Evolutionary conservation across 495 filamentous ascomycete species (phyloP).

Genomic region (Aspergillus affinis): DNA sequence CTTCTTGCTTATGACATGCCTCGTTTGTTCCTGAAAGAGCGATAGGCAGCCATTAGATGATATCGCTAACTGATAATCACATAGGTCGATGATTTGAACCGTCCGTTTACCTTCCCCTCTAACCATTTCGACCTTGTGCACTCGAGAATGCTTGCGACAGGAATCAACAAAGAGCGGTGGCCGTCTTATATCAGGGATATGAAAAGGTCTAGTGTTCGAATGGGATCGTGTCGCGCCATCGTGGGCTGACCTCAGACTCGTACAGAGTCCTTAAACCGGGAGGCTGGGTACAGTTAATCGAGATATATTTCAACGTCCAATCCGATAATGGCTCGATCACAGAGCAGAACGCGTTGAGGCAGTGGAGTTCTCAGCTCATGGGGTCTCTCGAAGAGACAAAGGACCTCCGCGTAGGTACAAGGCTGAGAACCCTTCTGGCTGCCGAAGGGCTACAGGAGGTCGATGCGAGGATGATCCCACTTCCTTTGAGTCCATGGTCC

Average conservation of each 20-base stretch:
- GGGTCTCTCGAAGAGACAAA: constrained; percentile 65
- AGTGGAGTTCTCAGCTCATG: constrained; percentile 71
- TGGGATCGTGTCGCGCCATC: constrained; percentile 3
- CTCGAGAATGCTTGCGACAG: constrained; percentile 74
- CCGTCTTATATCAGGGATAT: constrained; percentile 77
- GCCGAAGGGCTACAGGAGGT: constrained; percentile 74
- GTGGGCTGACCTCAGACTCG: constrained; percentile 19
- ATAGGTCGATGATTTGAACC: constrained; percentile 77
- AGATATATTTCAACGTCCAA: constrained; percentile 84
- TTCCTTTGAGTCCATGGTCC: constrained; percentile 76
- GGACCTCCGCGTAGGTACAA: constrained; percentile 67
- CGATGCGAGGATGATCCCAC: constrained; percentile 65
- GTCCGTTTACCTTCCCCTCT: constrained; percentile 67
- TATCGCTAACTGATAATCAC: constrained; percentile 25
- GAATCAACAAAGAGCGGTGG: constrained; percentile 79
- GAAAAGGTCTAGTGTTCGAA: constrained; percentile 45
- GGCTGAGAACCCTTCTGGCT: constrained; percentile 59
- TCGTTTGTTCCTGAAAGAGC: background rate
- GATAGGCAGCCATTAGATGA: background rate
- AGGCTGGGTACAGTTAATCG: constrained; percentile 90
- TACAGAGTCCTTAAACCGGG: constrained; percentile 60
- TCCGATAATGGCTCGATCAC: constrained; percentile 85
- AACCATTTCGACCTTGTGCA: constrained; percentile 90
- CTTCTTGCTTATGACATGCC: background rate
- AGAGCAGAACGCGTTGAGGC: constrained; percentile 65